Conservation (phyloP, 164 flowering plant species). For the Piper betle region DNA sequence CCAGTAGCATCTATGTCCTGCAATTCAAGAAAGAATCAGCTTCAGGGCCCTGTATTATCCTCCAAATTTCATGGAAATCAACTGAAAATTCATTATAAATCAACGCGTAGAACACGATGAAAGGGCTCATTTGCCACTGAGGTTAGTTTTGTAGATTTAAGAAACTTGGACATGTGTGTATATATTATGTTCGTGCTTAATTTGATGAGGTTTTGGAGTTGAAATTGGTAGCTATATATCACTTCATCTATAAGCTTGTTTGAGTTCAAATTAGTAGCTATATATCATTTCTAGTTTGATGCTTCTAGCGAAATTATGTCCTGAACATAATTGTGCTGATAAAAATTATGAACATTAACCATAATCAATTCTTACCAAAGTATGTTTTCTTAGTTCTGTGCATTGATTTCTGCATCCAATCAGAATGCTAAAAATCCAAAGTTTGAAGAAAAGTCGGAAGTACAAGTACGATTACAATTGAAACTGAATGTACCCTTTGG, state of each 20-base stretch:
- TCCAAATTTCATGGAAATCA: slow-evolving; percentile 25
- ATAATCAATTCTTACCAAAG: neutral
- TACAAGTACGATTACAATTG: slow-evolving; percentile 39
- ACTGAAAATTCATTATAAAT: slow-evolving; percentile 15
- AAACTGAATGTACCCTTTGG: too few relatives aligned
- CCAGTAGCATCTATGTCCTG: slow-evolving; percentile 8
- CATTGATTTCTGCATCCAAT: slow-evolving; percentile 6
- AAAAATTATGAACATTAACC: neutral
- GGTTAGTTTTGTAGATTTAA: slow-evolving; percentile 23
- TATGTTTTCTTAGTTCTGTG: neutral
- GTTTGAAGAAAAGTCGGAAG: slow-evolving; percentile 57
- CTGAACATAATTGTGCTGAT: too few relatives aligned
- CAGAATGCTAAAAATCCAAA: slow-evolving; percentile 56
- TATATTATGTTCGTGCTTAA: too few relatives aligned
- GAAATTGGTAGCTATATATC: too few relatives aligned
- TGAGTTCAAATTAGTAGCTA: too few relatives aligned
- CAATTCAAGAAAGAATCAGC: slow-evolving; percentile 18
- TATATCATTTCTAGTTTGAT: too few relatives aligned
- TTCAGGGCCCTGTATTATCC: slow-evolving; percentile 18
- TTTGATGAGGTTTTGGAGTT: neutral
- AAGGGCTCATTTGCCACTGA: slow-evolving; percentile 26
- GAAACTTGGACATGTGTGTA: neutral
- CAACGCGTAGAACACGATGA: slow-evolving; percentile 18
- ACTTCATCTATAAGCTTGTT: too few relatives aligned
- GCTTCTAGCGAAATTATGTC: too few relatives aligned